phyloP scores from a whole-genome alignment of 257 asterid species.

The Forsythia viridissima region DNA sequence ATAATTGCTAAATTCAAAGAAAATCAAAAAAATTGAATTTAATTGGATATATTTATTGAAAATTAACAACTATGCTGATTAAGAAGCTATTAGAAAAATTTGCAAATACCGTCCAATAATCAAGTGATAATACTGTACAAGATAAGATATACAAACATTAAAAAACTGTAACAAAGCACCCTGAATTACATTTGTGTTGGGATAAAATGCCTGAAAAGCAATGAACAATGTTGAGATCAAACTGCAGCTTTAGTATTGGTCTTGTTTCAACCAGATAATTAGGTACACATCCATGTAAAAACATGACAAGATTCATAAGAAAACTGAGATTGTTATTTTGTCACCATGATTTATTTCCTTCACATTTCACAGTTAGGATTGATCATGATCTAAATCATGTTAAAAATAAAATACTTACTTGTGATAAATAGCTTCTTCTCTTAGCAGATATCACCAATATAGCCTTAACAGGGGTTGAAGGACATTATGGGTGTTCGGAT shows the following conservation, averaged over 20 bases:
- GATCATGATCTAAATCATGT: not conserved
- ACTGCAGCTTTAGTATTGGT: not conserved
- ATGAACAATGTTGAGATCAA: not conserved
- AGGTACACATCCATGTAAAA: not conserved
- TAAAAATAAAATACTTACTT: no score
- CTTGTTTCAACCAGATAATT: not conserved
- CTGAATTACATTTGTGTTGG: not conserved
- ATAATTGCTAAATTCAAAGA: no score
- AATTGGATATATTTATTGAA: no score
- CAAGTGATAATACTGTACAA: not conserved
- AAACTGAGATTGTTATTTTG: not conserved
- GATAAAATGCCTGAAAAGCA: no score
- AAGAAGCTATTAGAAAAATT: no score
- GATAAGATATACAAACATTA: not conserved
- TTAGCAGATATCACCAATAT: not conserved
- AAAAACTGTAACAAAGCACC: no score
- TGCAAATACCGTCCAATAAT: not conserved
- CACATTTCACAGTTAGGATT: not conserved
- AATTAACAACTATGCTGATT: no score
- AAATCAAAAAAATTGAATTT: no score
- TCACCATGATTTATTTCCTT: not conserved
- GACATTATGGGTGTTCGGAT: slow-evolving; percentile 12
- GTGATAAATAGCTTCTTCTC: no score
- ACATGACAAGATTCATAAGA: not conserved
- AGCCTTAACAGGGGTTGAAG: slow-evolving; percentile 21